Base-by-base conservation (phyloP, 2,329 filamentous ascomycete species). In the Fusarium ambrosium region DNA sequence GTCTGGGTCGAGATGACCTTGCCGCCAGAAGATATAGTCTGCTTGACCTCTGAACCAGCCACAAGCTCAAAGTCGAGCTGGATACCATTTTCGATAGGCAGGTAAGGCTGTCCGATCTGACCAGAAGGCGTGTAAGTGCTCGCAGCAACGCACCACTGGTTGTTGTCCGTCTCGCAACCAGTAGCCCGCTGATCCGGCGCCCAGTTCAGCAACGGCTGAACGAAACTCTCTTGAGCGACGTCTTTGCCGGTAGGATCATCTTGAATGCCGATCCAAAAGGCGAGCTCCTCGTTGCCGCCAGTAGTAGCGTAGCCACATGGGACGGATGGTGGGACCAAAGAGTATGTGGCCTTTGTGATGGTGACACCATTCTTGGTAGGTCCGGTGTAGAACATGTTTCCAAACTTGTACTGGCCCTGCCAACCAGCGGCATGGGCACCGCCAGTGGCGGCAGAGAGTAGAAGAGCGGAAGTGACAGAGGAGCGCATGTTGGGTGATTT, bases 231-330 rank as follows among this genome's bases (percentile, higher is more conserved):
- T 56, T 71, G 55, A 2, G 61, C 22, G 11, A 71, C 69, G 32
- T 71, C 66, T 11, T 69, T 62, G 29, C 62, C 69, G 0, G 66
- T 62, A 2, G 66, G 69, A 48, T 71, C 69, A 37, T 71, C 32
- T 48, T 71, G 66, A 13, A 71, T 69, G 6, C 66, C 69, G n/a
- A 71, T 71, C 66, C 69, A 71, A 11, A 71, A 24, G 14, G 69
- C 69, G n/a, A 71, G 66, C 22, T 71, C 69, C n/a, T 71, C 69
- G 20, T 71, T 71, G 22, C 69, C 69, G 6, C 69, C 69, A 11
- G 56, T 71, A 13, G 69, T 71, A 6, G 69, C 69, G n/a, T 71
- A 71, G 11, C 69, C 69, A 10, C 69, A 71, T 2, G 69, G 69
- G 2, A 62, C 39, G 6, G 65, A 43, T 2, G 69, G 69, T 2